A percentile compares a stretch with the other conserved stretches of the same genome.
phyloP scores from a whole-genome alignment of 176 grass and related monocot species.

The Lolium perenne region DNA sequence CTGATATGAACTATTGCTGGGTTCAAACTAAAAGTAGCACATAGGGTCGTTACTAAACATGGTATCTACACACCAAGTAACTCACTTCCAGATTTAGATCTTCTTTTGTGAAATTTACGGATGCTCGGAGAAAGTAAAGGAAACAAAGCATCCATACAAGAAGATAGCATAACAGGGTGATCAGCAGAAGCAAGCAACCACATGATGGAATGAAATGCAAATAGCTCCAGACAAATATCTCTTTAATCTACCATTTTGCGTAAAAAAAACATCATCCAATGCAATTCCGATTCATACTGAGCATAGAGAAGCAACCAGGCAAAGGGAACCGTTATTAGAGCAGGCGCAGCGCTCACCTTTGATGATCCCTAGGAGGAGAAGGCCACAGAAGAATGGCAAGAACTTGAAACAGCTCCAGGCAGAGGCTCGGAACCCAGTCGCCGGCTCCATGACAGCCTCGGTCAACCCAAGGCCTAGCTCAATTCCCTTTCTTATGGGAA shows the following conservation, averaged over 20 bases:
- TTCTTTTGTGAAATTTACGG: not conserved
- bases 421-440: conserved; percentile 55
- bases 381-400: conserved; percentile 73
- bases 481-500: not conserved
- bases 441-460: conserved; percentile 61
- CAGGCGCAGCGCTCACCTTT: conserved; percentile 65
- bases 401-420: conserved; percentile 80
- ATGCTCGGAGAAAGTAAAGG: not conserved
- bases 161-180: not conserved
- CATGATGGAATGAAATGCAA: not conserved
- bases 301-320: no score
- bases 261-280: not conserved
- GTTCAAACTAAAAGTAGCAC: not conserved
- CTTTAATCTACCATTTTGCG: not conserved
- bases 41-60: not conserved
- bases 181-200: conserved; percentile 9
- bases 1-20: not conserved
- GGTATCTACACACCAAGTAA: conserved; percentile 1
- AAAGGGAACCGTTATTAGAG: not conserved
- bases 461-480: not conserved
- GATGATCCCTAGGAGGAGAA: conserved; percentile 79
- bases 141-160: conserved; percentile 11
- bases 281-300: not conserved
- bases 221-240: not conserved
- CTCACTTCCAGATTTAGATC: not conserved